These are phyloP conservation scores for Pythium angustatum DNA, from an alignment of 352 stramenopile genomes.

Conservation along the genomic window DNA sequence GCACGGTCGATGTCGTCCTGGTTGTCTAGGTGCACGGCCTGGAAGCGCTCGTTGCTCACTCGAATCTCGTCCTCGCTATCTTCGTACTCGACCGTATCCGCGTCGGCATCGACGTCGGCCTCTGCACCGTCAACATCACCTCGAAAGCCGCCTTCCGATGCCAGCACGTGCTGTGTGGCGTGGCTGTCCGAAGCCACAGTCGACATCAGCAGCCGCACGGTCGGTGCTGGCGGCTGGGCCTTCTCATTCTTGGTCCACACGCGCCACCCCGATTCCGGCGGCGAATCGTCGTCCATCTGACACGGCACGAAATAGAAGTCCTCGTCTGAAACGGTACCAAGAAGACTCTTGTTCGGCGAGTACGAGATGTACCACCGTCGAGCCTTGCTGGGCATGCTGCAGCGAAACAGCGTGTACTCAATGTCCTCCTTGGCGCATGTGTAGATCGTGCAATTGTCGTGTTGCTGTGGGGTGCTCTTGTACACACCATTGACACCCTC, in stretches of 20 bases:
- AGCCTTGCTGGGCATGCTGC: conserved; percentile 96
- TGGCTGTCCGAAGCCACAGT: conserved; percentile 34
- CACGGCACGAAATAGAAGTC: conserved; percentile 88
- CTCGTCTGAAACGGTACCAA: conserved; percentile 85
- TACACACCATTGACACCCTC: conserved; percentile 94
- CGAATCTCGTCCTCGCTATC: conserved; percentile 90
- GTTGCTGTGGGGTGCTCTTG: conserved; percentile 73
- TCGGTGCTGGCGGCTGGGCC: conserved; percentile 56
- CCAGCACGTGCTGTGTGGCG: conserved; percentile 10
- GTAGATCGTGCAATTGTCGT: conserved; percentile 81
- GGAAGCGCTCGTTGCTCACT: conserved; percentile 89
- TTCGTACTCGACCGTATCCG: conserved; percentile 87
- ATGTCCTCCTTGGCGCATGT: conserved; percentile 59
- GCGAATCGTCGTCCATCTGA: conserved; percentile 77
- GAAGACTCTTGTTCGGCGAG: conserved; percentile 86
- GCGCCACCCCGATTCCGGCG: conserved; percentile 80
- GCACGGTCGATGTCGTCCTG: conserved; percentile 60
- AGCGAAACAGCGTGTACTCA: conserved; percentile 96
- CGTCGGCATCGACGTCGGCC: conserved; percentile 58
- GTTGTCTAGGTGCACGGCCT: conserved; percentile 85
- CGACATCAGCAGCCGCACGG: conserved; percentile 68
- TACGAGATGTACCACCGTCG: conserved; percentile 99
- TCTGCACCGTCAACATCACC: conserved; percentile 33
- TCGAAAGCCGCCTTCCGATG: conserved; percentile 24
- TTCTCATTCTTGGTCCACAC: conserved; percentile 89